Base-by-base conservation (phyloP, 805 yeast genomes). In the Clavispora asparagi region DNA sequence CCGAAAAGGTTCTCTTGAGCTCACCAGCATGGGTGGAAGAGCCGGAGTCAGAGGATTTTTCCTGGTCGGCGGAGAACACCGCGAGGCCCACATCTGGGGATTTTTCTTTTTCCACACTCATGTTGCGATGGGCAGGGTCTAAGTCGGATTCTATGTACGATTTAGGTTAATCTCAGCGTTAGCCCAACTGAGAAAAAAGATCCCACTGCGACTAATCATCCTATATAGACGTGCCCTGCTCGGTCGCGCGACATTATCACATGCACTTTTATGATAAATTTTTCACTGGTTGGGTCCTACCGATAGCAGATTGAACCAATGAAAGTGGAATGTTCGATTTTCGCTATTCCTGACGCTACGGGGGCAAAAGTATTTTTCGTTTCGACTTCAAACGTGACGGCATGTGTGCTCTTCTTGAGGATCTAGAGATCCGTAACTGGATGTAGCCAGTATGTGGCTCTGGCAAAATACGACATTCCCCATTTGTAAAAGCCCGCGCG, bases 1-100 rank as follows among this genome's bases (percentile, higher is more conserved):
- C 63, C 1, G 71, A 65, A 43, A 70, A 70, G 25, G 67, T 68
- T 51, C 73, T 59, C 36, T 60, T 60, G 43, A 63, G 61, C 49
- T 62, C 70, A 13, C 60, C 46, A 9, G 35, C 56, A n/a, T 30
- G 43, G n/a, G 25, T 39, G 40, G 26, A 19, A 28, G 40, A 14
- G 33, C 40, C n/a, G 31, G 42, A 25, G 35, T 23, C 39, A 42
- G 39, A 40, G n/a, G 41, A 35, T 30, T 46, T 46, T 39, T 46
- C 54, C 36, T 29, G 19, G 38, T 52, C 57, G 28, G 40, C 19
- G 33, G 40, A 17, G 14, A 29, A 30, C 35, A 29, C 42, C 17
- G 35, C 19, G 13, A 40, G 42, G 3, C 35, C 42, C 17, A 40
- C 13, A n/a, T 40, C 35, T 12, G 26, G 42, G 1, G 33, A 4